These are phyloP conservation scores for Chiua virens DNA, from an alignment of 768 basidiomycete species.

Conservation along the genomic window DNA sequence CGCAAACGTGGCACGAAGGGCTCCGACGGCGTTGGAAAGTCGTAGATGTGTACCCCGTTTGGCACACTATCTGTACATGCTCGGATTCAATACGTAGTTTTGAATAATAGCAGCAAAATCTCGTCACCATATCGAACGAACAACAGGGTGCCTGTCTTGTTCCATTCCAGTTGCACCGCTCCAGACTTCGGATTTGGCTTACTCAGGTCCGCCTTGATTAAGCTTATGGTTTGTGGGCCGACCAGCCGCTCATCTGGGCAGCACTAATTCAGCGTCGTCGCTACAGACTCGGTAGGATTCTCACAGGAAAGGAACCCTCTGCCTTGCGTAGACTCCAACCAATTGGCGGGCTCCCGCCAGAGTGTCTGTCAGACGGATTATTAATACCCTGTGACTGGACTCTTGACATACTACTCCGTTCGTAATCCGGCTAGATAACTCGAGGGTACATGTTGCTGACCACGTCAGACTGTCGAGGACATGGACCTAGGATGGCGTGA, in stretches of 20 bases:
- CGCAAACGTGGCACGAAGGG: conserved; percentile 61
- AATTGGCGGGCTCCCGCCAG: conserved; percentile 85
- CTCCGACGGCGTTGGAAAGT: conserved; percentile 63
- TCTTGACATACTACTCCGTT: conserved; percentile 49
- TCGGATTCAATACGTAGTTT: background rate
- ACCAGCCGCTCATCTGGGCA: conserved; percentile 62
- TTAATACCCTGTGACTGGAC: background rate
- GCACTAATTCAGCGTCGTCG: background rate
- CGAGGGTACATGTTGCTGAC: conserved; percentile 64
- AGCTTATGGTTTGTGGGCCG: conserved; percentile 52
- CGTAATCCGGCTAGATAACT: conserved; percentile 58
- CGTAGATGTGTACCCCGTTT: conserved; percentile 63
- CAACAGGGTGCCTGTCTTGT: conserved; percentile 69
- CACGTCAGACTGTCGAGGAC: conserved; percentile 76
- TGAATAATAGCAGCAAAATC: background rate
- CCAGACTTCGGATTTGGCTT: conserved; percentile 69
- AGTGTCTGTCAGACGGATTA: conserved; percentile 49
- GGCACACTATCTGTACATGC: conserved; percentile 56
- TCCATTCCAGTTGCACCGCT: conserved; percentile 76
- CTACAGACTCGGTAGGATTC: conserved; percentile 13
- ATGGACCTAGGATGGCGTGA: conserved; percentile 51
- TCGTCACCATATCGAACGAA: conserved; percentile 70
- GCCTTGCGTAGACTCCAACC: conserved; percentile 82
- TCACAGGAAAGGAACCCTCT: conserved; percentile 87
- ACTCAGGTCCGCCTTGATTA: conserved; percentile 54